Percentiles rank a stretch among this genome's conserved stretches.
These are phyloP conservation scores for Amylostereum chailletii DNA, from an alignment of 1,284 basidiomycete genomes.

Conservation along the genomic window DNA sequence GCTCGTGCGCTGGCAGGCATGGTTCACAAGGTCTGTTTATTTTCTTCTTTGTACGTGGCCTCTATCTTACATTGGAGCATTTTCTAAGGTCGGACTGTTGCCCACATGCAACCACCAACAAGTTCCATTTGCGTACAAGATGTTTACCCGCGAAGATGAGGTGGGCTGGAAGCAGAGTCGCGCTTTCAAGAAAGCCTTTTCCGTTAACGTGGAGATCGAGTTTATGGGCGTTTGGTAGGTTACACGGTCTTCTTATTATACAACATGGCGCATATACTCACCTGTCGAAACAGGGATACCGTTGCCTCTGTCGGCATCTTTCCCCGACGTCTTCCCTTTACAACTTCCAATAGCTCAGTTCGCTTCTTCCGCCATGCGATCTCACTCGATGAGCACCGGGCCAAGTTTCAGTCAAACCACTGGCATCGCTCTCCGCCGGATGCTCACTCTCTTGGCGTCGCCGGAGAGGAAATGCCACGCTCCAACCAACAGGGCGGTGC, in stretches of 20 bases:
- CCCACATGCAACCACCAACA: constrained; percentile 43
- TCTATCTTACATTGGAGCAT: neutral
- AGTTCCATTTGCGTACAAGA: constrained; percentile 35
- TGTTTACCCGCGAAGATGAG: constrained; percentile 26
- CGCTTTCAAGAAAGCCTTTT: constrained; percentile 39
- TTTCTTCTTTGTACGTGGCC: neutral
- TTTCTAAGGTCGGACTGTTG: constrained; percentile 38
- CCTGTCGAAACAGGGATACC: constrained; percentile 27
- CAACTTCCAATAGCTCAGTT: constrained; percentile 47
- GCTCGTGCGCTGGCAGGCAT: constrained; percentile 41
- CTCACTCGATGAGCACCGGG: constrained; percentile 57
- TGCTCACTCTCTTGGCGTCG: neutral
- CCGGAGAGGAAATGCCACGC: neutral
- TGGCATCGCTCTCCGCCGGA: constrained; percentile 1
- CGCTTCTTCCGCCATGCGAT: constrained; percentile 59
- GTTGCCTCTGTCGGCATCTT: constrained; percentile 38
- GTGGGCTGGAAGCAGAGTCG: constrained; percentile 23
- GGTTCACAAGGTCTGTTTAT: constrained; percentile 33
- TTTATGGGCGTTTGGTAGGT: constrained; percentile 46
- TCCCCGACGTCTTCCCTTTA: constrained; percentile 40
- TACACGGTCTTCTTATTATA: no score
- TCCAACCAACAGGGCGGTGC: neutral
- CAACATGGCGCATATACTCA: no score
- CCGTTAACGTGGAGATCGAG: constrained; percentile 36
- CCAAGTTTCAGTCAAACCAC: constrained; percentile 46